Base-by-base conservation (phyloP, 2,329 filamentous ascomycete genomes). In the Talaromyces pinophilus region DNA sequence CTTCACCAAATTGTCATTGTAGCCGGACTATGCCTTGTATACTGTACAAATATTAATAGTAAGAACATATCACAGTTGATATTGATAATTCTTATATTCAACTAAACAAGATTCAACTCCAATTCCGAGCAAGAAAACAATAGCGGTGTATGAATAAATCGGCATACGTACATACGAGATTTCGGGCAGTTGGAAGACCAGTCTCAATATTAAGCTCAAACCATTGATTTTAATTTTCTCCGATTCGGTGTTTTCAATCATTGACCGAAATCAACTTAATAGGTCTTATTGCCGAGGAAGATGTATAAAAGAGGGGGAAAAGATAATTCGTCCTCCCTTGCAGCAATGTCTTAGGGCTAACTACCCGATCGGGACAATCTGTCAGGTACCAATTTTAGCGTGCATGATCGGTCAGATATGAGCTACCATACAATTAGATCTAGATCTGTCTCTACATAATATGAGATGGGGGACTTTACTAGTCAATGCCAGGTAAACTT, bases 281-380 rank as follows among this genome's bases (percentile, higher is more conserved):
- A 46, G 22, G 25, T 61, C 28, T 30, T 19, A 33, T 48, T 61
- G 59, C 38, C 38, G 40, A 19, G 5, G 10, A 17, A 33, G 42
- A 48, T 11, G n/a, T 33, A 35, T 33, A 35, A 48, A 8, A 30
- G 42, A 30, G 59, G 25, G 44, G 17, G 4, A 8, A 25, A 35
- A 35, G 17, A 55, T 42, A 55, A 55, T 42, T 52, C 22, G 25
- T n/a, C 25, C 28, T 22, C 61, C 61, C 61, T 63, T 63, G 61
- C 61, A 44, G 48, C 10, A 42, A 17, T 63, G 61, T 63, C 61
- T 63, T 55, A 63, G 61, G 48, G 61, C 48, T 63, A 55, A 55
- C 33, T 63, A 25, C 61, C 61, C 22, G 22, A 63, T 63, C 35
- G 48, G 61, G 19, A 62, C 11, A 2, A 17, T 7, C 19, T 54